phyloP scores from a whole-genome alignment of 2,329 filamentous ascomycete species.

The Polychaeton citri region DNA sequence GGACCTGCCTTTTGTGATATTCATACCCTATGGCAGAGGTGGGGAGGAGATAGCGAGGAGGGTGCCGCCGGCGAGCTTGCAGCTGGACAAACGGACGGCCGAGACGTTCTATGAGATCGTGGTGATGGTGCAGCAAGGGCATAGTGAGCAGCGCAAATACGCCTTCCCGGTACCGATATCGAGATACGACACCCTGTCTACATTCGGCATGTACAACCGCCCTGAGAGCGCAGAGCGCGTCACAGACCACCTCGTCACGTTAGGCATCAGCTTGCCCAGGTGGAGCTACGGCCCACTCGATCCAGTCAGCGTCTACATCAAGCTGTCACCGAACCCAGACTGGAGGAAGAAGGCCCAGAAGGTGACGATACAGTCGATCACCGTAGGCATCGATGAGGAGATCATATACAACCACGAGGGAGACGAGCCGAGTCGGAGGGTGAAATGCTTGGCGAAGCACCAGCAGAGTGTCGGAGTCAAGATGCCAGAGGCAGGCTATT shows the following conservation, averaged over 20 bases:
- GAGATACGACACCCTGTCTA: constrained; percentile 91
- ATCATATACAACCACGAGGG: constrained; percentile 98
- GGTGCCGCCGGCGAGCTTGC: constrained; percentile 83
- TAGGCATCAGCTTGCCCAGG: constrained; percentile 81
- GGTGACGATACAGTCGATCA: constrained; percentile 89
- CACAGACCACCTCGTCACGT: constrained; percentile 77
- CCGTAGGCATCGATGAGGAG: constrained; percentile 87
- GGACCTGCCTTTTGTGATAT: constrained; percentile 94
- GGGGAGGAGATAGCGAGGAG: constrained; percentile 80
- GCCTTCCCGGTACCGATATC: constrained; percentile 80
- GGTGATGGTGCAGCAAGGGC: constrained; percentile 86
- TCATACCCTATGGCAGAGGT: constrained; percentile 87
- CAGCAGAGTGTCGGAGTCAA: constrained; percentile 69
- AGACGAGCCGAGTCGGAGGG: constrained; percentile 81
- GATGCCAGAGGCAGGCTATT: constrained; percentile 81
- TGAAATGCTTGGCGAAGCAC: constrained; percentile 76
- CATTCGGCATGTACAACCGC: constrained; percentile 98
- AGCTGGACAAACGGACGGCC: constrained; percentile 81
- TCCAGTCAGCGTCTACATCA: constrained; percentile 91
- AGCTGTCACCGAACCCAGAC: constrained; percentile 80
- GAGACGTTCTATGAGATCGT: constrained; percentile 97
- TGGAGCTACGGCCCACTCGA: constrained; percentile 96
- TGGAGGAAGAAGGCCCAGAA: constrained; percentile 83
- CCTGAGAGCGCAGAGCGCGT: constrained; percentile 78
- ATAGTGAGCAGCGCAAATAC: constrained; percentile 77